Evolutionary conservation across 164 flowering plant genomes (phyloP).

Genomic region (Piper betle): DNA sequence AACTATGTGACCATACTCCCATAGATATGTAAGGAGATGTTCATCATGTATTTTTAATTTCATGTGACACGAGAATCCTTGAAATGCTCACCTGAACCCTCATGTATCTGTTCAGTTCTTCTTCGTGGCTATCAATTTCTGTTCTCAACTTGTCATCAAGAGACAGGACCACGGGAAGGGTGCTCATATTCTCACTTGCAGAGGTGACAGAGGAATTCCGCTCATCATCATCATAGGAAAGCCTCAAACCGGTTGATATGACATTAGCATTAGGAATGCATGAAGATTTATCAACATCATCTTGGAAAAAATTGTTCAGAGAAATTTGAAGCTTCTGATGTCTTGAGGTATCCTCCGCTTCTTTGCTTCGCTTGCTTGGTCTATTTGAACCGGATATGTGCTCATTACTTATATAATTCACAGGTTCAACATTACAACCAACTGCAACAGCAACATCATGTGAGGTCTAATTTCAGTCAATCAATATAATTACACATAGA

Average conservation of each 20-base stretch:
- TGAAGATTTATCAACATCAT: conserved; percentile 28
- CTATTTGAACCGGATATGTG: conserved; percentile 24
- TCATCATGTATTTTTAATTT: background rate
- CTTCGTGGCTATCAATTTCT: conserved; percentile 60
- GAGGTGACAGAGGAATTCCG: conserved; percentile 62
- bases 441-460: conserved; percentile 31
- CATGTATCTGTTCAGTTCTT: conserved; percentile 60
- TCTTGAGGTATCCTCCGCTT: conserved; percentile 37
- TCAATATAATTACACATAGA: background rate
- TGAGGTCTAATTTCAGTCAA: background rate
- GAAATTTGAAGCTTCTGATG: conserved; percentile 66
- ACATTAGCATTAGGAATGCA: conserved; percentile 16
- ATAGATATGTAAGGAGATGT: too few relatives aligned
- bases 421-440: conserved; percentile 50
- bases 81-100: conserved; percentile 37
- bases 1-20: background rate
- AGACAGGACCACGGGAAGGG: conserved; percentile 38
- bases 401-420: conserved; percentile 51
- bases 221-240: conserved; percentile 84
- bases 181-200: conserved; percentile 54
- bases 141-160: conserved; percentile 39
- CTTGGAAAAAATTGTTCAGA: conserved; percentile 37
- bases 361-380: conserved; percentile 42
- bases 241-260: conserved; percentile 75
- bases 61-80: background rate